A percentile compares a stretch with the other conserved stretches of the same genome.
These are phyloP conservation scores for Rosa multiflora DNA, from an alignment of 306 rosid species.

Conservation along the genomic window DNA sequence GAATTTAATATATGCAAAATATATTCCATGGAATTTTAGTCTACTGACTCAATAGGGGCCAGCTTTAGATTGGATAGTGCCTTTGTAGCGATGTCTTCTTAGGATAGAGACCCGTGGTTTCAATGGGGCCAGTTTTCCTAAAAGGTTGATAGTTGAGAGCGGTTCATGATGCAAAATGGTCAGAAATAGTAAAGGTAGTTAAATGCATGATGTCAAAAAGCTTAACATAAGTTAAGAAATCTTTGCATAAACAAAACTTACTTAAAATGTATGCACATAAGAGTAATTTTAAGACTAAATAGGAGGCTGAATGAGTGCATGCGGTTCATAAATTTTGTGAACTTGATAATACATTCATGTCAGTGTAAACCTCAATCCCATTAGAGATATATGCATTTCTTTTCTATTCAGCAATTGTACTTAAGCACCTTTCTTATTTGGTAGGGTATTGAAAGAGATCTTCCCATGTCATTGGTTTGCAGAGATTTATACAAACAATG, in stretches of 20 bases:
- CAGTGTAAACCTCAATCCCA: conserved; percentile 22
- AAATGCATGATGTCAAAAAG: conserved; percentile 5
- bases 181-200: not conserved
- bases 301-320: not conserved
- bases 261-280: conserved; percentile 4
- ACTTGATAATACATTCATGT: conserved; percentile 20
- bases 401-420: conserved; percentile 37
- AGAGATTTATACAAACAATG: conserved; percentile 97
- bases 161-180: not conserved
- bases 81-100: conserved; percentile 3
- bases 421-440: conserved; percentile 61
- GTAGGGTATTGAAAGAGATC: conserved; percentile 85
- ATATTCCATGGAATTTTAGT: not conserved
- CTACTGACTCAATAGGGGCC: not conserved
- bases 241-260: conserved; percentile 5
- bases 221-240: conserved; percentile 3
- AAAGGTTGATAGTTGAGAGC: conserved; percentile 6
- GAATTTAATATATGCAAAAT: too few relatives aligned
- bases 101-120: too few relatives aligned
- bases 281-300: conserved; percentile 10
- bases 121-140: not conserved
- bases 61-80: not conserved
- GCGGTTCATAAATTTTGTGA: not conserved
- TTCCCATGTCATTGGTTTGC: conserved; percentile 89
- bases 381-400: conserved; percentile 23